Percentiles rank a stretch among this genome's conserved stretches.
These are phyloP conservation scores for Nemania sp. DNA, from an alignment of 2,329 filamentous ascomycete genomes.

Conservation along the genomic window DNA sequence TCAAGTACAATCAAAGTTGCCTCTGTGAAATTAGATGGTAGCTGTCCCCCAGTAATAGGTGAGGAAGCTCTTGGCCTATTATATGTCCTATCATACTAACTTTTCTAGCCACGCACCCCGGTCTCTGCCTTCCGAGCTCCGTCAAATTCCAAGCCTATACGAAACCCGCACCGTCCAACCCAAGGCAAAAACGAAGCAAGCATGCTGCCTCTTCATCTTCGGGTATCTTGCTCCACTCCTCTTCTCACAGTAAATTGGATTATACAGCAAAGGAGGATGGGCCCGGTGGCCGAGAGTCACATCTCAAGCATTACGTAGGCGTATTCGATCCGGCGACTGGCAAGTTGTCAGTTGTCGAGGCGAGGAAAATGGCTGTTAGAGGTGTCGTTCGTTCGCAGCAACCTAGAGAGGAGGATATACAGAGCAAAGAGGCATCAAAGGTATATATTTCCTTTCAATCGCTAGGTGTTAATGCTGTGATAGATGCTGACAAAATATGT, in stretches of 20 bases:
- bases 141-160: conserved; percentile 63
- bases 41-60: conserved; percentile 67
- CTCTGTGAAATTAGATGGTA: conserved; percentile 59
- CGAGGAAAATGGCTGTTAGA: conserved; percentile 72
- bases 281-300: conserved; percentile 54
- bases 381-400: conserved; percentile 68
- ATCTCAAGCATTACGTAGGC: conserved; percentile 73
- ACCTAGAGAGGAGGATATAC: conserved; percentile 60
- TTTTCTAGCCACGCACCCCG: conserved; percentile 56
- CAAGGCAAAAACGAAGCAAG: conserved; percentile 54
- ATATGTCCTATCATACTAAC: conserved; percentile 24
- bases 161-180: conserved; percentile 52
- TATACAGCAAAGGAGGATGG: conserved; percentile 70
- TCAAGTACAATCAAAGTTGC: conserved; percentile 58
- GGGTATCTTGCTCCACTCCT: conserved; percentile 69
- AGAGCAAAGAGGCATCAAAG: conserved; percentile 53
- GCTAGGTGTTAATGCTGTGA: no score
- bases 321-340: conserved; percentile 72
- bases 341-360: conserved; percentile 70
- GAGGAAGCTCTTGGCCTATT: conserved; percentile 43
- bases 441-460: conserved; percentile 46
- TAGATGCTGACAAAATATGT: conserved; percentile 41
- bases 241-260: conserved; percentile 67
- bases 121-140: conserved; percentile 54
- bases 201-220: conserved; percentile 54